A percentile compares a stretch with the other conserved stretches of the same genome.
These are phyloP conservation scores for Boletus pseudo-olivaceus DNA, from an alignment of 768 basidiomycete species.

Conservation along the genomic window DNA sequence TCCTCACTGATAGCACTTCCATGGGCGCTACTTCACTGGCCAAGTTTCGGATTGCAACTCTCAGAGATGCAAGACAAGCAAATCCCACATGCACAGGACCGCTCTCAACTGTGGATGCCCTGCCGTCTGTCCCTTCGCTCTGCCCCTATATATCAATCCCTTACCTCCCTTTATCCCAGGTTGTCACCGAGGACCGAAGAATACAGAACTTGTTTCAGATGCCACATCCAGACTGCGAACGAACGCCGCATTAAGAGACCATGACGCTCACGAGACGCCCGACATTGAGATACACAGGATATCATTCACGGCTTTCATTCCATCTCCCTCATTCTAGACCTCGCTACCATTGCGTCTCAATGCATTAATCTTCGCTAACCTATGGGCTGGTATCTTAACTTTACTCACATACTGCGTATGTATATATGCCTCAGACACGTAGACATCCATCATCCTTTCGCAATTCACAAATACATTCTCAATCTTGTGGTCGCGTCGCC, in stretches of 20 bases:
- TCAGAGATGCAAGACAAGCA: conserved; percentile 33
- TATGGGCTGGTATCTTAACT: conserved; percentile 10
- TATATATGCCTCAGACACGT: conserved; percentile 5
- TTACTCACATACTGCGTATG: conserved; percentile 15
- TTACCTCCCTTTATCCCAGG: conserved; percentile 13
- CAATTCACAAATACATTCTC: neutral
- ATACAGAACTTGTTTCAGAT: conserved; percentile 37
- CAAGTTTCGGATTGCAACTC: conserved; percentile 31
- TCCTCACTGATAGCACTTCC: conserved; percentile 29
- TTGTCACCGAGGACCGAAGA: conserved; percentile 34
- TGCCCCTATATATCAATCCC: conserved; percentile 10
- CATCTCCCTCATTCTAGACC: conserved; percentile 14
- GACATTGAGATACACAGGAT: neutral
- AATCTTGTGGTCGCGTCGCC: conserved; percentile 18
- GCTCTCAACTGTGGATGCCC: conserved; percentile 33
- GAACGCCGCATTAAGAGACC: conserved; percentile 11
- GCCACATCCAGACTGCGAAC: conserved; percentile 32
- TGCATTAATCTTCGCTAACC: conserved; percentile 14
- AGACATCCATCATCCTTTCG: neutral
- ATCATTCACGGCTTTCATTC: neutral
- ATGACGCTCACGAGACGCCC: conserved; percentile 1
- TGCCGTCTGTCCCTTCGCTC: conserved; percentile 16
- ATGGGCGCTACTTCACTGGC: conserved; percentile 37
- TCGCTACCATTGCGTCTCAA: conserved; percentile 4
- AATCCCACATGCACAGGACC: conserved; percentile 34